Base-by-base conservation (phyloP, 2,329 filamentous ascomycete species). In the Pseudocercospora fuligena region DNA sequence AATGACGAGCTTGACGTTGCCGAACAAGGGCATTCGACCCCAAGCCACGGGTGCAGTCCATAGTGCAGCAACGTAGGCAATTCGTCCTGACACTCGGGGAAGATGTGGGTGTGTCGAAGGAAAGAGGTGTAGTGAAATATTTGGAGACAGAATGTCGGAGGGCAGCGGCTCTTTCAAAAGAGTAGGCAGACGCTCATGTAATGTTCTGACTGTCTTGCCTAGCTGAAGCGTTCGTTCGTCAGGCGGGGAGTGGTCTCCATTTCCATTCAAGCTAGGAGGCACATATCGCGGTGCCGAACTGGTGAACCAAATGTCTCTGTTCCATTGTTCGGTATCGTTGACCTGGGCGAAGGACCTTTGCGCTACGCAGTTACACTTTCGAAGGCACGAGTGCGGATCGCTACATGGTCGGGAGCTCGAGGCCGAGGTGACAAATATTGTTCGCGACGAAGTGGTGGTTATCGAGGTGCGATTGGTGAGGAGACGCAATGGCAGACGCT, bases 41-140 rank as follows among this genome's bases (percentile, higher is more conserved):
- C 95, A 99, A 31, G 94, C 94, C 60, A 99, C 90, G 0, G 95
- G 95, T 0, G 94, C 93, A 0, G 95, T 97, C 94, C 94, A 98
- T 43, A 99, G 84, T 2, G 95, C 95, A 19, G 95, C 94, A 40
- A 91, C 91, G 79, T 99, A 99, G 57, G 93, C 91, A 40, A 97
- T 91, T 56, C 92, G 89, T 61, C 95, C 95, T 29, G 92, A 92
- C 47, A 98, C 95, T n/a, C 89, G 91, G 36, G 95, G 95, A 2
- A 99, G 91, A 78, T 94, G 91, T 2, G 92, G 92, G 75, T 96
- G 92, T 0, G 92, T 95, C 4, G 88, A 90, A 21, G 88, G 88
- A 71, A 90, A 90, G 12, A 90, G 82, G 72, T 89, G 87, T 21
- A 90, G 83, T 27, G 82, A 85, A 61, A 90, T 87, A 66, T 83